Percentiles rank a stretch among this genome's conserved stretches.
Evolutionary conservation across 2,329 filamentous ascomycete species (phyloP).

Genomic region (Xenoacremonium recifei): DNA sequence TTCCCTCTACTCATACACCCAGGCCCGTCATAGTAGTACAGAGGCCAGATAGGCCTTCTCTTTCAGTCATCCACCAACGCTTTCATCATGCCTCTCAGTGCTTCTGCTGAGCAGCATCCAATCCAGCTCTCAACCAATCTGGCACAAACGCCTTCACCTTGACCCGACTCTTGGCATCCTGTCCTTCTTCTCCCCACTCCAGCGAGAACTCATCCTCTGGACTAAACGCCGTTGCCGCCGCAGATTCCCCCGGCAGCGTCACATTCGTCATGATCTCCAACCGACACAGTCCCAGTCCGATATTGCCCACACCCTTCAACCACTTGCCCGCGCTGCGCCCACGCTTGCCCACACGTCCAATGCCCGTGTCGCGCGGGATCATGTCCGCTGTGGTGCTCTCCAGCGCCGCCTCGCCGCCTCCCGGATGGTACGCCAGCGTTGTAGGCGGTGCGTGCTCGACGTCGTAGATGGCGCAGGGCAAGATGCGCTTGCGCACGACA

Average conservation of each 20-base stretch:
- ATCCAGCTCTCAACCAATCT: conserved; percentile 60
- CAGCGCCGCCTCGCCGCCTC: conserved; percentile 17
- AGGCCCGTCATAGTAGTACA: neutral
- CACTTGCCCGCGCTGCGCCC: conserved; percentile 79
- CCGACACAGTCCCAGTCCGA: conserved; percentile 83
- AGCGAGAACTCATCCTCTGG: conserved; percentile 63
- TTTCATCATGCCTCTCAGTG: conserved; percentile 16
- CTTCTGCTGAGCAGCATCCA: conserved; percentile 29
- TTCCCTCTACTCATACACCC: conserved; percentile 11
- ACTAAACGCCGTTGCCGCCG: conserved; percentile 60
- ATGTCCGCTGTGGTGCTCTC: conserved; percentile 31
- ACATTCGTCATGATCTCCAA: conserved; percentile 89
- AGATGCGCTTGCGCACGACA: conserved; percentile 84
- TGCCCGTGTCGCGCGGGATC: conserved; percentile 46
- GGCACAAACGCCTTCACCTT: conserved; percentile 82
- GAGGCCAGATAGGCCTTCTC: too few species aligned
- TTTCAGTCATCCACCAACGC: conserved; percentile 1
- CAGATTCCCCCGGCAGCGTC: conserved; percentile 65
- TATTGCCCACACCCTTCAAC: conserved; percentile 74
- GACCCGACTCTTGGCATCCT: conserved; percentile 34
- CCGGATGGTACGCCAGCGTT: conserved; percentile 47
- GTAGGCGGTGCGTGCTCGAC: conserved; percentile 37
- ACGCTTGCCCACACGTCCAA: conserved; percentile 51
- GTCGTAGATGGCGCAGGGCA: conserved; percentile 75
- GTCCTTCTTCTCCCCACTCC: conserved; percentile 46